Evolutionary conservation across 2,329 filamentous ascomycete species (phyloP).

Genomic region (Trichophyton schoenleinii): DNA sequence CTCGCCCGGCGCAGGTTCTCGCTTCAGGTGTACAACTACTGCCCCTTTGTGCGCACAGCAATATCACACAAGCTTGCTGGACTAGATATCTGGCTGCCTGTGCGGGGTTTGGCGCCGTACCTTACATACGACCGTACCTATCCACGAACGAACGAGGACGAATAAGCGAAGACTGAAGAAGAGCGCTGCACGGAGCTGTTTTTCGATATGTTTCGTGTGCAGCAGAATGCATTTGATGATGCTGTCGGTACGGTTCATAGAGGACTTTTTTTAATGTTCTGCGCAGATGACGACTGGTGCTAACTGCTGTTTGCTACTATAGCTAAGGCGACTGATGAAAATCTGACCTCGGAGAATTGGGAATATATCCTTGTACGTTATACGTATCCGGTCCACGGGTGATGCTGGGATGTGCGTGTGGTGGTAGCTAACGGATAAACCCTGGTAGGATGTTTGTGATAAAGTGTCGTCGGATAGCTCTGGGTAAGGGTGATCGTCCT

Average conservation of each 20-base stretch:
- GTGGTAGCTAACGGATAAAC: background rate
- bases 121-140: too few relatives aligned
- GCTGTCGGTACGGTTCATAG: constrained; percentile 45
- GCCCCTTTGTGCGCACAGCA: too few relatives aligned
- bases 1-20: background rate
- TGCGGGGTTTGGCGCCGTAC: background rate
- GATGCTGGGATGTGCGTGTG: background rate
- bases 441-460: constrained; percentile 46
- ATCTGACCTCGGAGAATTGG: constrained; percentile 77
- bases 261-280: background rate
- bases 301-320: constrained; percentile 20
- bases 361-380: constrained; percentile 50
- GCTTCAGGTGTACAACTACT: too few relatives aligned
- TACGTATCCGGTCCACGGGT: too few relatives aligned
- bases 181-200: background rate
- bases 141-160: background rate
- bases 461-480: constrained; percentile 42
- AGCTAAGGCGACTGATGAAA: constrained; percentile 91
- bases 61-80: too few relatives aligned
- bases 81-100: background rate
- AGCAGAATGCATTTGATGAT: constrained; percentile 59
- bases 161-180: background rate
- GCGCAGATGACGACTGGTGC: constrained; percentile 4
- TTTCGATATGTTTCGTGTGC: constrained; percentile 43
- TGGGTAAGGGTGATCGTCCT: constrained; percentile 24